Evolutionary conservation across 345 rosid species (phyloP), one percentile per base, ranked within the genome.

Genomic region (Syzygium aqueum): DNA sequence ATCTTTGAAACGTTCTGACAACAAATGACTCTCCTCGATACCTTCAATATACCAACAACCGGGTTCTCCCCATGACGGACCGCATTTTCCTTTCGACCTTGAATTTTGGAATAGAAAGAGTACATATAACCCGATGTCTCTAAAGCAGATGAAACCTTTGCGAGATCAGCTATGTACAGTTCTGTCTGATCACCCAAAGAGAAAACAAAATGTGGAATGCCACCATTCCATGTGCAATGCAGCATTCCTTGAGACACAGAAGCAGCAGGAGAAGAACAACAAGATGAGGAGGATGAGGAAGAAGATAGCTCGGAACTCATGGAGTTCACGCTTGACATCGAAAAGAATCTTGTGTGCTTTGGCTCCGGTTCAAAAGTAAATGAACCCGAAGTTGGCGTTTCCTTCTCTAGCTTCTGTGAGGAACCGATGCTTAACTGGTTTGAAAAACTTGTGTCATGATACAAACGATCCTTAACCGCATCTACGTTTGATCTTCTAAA

Each of bases 131-230:
- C 88, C 63, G 91, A 89, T 63, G 86, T 88, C 89, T 90, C 88
- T 53, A 88, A 88, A 33, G 89, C 86, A 13, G 92, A 87, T 8
- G 92, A 93, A 89, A 82, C 90, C 61, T 88, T 93, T 84, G 88
- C 89, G 87, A 96, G 89, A 89, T 89, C 90, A 78, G 98, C 97
- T 61, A 94, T 93, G 89, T 94, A 97, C 61, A 91, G 93, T 90
- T 94, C 94, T 87, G 90, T 94, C 89, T 92, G 95, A 84, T 93
- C 94, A 92, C 95, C 99, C 37, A 95, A 21, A 22, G 98, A 96
- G 92, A 95, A 97, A 87, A 93, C 94, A 91, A 95, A 97, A 89
- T 92, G 94, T 3, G 97, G 99, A 56, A 78, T 89, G 88, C 93
- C 93, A 89, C 90, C 91, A 86, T 94, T 94, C 99, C 96, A 95